Percentiles rank a stretch among this genome's conserved stretches.
Evolutionary conservation across 2,329 filamentous ascomycete genomes (phyloP).

Genomic region (Stemphylium lycopersici): DNA sequence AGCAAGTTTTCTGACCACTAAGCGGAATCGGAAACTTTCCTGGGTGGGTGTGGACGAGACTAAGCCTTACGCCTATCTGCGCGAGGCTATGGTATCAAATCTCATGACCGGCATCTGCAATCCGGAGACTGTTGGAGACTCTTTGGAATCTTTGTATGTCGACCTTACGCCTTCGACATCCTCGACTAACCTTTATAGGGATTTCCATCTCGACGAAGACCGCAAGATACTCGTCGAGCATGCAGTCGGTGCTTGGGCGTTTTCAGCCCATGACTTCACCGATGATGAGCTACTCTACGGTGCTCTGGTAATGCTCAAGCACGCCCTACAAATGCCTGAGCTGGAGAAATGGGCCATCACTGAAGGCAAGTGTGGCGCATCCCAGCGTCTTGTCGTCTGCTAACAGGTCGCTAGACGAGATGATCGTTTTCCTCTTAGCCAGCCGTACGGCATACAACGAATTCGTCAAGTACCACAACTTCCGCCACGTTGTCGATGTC

Average conservation of each 20-base stretch:
- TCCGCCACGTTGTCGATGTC: slow-evolving; percentile 95
- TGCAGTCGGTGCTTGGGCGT: slow-evolving; percentile 80
- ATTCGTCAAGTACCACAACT: slow-evolving; percentile 97
- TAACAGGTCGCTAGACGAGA: slow-evolving; percentile 64
- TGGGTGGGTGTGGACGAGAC: slow-evolving; percentile 89
- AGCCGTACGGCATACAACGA: slow-evolving; percentile 94
- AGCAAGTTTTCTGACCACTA: slow-evolving; percentile 72
- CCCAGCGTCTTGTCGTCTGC: not conserved
- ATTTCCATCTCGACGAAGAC: slow-evolving; percentile 71
- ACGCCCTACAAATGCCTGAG: slow-evolving; percentile 82
- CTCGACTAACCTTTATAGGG: slow-evolving; percentile 48
- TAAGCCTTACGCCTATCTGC: slow-evolving; percentile 85
- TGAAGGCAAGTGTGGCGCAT: slow-evolving; percentile 65
- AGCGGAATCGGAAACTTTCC: slow-evolving; percentile 80
- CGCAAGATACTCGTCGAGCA: slow-evolving; percentile 69
- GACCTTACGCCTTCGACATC: not conserved
- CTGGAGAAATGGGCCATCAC: slow-evolving; percentile 80
- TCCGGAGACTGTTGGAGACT: slow-evolving; percentile 66
- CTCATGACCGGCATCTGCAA: slow-evolving; percentile 90
- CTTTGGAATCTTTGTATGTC: slow-evolving; percentile 64
- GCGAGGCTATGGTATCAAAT: slow-evolving; percentile 91
- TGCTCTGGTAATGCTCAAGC: slow-evolving; percentile 86
- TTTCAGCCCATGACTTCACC: slow-evolving; percentile 85
- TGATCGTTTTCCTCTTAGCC: slow-evolving; percentile 84
- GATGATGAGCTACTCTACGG: slow-evolving; percentile 90